Percentiles rank a stretch among this genome's conserved stretches.
Evolutionary conservation across 768 basidiomycete species (phyloP).

Genomic region (Russula abietina): DNA sequence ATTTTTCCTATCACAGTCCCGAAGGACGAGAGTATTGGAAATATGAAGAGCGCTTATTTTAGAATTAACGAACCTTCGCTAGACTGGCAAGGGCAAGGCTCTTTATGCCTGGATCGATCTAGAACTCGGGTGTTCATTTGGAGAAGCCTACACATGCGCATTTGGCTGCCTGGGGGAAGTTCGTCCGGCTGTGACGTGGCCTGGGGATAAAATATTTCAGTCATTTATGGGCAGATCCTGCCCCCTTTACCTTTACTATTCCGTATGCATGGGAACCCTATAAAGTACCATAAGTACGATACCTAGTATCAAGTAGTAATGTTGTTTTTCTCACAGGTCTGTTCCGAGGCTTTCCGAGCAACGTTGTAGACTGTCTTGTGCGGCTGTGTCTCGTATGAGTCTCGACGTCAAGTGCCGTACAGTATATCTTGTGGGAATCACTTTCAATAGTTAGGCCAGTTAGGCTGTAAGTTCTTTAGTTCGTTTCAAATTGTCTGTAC

Average conservation of each 20-base stretch:
- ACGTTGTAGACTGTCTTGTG: too few species aligned
- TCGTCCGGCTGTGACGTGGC: not conserved
- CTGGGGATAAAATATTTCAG: not conserved
- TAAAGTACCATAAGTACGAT: too few species aligned
- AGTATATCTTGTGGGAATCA: too few species aligned
- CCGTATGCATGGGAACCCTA: not conserved
- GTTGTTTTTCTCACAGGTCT: not conserved
- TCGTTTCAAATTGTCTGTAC: too few species aligned
- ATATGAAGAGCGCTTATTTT: constrained; percentile 1
- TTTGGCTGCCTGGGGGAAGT: not conserved
- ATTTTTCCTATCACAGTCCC: not conserved
- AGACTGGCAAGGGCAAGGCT: not conserved
- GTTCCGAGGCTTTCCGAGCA: not conserved
- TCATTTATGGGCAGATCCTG: not conserved
- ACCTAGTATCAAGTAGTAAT: not conserved
- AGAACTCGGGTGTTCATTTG: not conserved
- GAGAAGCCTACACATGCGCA: not conserved
- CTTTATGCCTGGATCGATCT: not conserved
- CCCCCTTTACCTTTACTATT: too few species aligned
- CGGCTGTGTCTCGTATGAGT: too few species aligned
- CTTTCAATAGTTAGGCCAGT: too few species aligned
- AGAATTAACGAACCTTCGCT: not conserved
- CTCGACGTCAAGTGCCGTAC: too few species aligned
- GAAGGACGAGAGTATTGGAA: constrained; percentile 4
- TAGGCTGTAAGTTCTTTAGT: too few species aligned